phyloP scores from a whole-genome alignment of 768 basidiomycete genomes.

The Rhizopogon sp. region DNA sequence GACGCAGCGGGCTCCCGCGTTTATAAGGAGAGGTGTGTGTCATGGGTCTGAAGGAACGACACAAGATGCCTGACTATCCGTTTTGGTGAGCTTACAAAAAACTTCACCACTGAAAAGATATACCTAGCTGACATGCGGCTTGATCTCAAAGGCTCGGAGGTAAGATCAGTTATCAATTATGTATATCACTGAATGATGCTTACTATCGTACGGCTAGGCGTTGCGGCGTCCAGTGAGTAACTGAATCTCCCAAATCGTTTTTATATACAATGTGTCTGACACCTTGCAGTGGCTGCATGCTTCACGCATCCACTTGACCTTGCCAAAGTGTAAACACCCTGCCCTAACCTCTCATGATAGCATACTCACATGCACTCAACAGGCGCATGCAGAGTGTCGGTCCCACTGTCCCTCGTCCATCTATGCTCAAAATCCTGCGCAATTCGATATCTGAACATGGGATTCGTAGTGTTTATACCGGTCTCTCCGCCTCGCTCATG shows the following conservation, averaged over 20 bases:
- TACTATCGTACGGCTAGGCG: slow-evolving; percentile 32
- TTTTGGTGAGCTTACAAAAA: slow-evolving; percentile 23
- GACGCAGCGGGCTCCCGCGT: not conserved
- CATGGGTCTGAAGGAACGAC: slow-evolving; percentile 7
- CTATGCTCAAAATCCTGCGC: slow-evolving; percentile 60
- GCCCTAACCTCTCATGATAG: not conserved
- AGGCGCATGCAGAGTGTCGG: slow-evolving; percentile 81
- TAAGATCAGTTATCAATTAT: slow-evolving; percentile 18
- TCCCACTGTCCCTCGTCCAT: slow-evolving; percentile 47
- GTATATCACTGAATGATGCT: slow-evolving; percentile 1
- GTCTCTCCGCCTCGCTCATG: slow-evolving; percentile 76
- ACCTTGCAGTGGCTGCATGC: slow-evolving; percentile 63
- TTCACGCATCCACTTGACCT: slow-evolving; percentile 82
- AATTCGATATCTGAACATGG: slow-evolving; percentile 64
- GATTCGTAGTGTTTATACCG: slow-evolving; percentile 71
- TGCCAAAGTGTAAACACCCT: slow-evolving; percentile 67
- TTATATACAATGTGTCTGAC: slow-evolving; percentile 5
- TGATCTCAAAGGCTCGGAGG: slow-evolving; percentile 53
- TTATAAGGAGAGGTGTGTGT: slow-evolving; percentile 14
- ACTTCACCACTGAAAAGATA: not conserved
- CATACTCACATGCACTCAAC: not conserved
- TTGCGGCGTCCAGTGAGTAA: slow-evolving; percentile 57
- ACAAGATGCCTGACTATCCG: slow-evolving; percentile 22
- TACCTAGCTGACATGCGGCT: not conserved
- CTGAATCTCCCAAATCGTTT: not conserved